Conservation (phyloP, 768 basidiomycete genomes). For the Inosperma sp. region DNA sequence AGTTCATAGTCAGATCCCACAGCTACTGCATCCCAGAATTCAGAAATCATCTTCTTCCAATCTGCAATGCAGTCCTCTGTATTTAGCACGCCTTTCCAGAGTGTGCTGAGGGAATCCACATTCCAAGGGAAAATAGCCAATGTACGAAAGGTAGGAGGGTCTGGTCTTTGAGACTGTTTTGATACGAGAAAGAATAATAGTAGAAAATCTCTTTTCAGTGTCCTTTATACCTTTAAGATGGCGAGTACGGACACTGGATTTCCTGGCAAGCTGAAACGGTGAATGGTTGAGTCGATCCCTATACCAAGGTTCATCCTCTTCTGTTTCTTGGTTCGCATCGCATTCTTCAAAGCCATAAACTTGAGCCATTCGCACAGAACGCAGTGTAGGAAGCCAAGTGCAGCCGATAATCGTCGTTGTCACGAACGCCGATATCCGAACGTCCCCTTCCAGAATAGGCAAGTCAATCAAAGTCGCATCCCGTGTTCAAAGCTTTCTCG, state of each 20-base stretch:
- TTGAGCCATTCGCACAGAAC: no score
- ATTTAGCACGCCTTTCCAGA: slow-evolving; percentile 33
- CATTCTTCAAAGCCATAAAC: slow-evolving; percentile 5
- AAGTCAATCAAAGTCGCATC: slow-evolving; percentile 22
- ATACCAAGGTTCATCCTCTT: slow-evolving; percentile 32
- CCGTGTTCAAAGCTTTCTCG: slow-evolving; percentile 26
- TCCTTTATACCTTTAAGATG: slow-evolving; percentile 3
- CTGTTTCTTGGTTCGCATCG: slow-evolving; percentile 4
- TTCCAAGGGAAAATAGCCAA: slow-evolving; percentile 49
- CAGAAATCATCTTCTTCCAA: slow-evolving; percentile 45
- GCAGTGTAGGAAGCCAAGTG: no score
- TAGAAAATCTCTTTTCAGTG: not conserved
- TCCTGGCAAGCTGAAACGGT: slow-evolving; percentile 41
- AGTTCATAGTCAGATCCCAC: slow-evolving; percentile 38
- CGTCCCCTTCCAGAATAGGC: slow-evolving; percentile 28
- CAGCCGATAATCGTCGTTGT: no score
- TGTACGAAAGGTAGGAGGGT: slow-evolving; percentile 33
- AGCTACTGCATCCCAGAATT: slow-evolving; percentile 50
- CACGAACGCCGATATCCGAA: no score
- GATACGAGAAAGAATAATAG: not conserved
- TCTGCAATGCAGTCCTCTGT: slow-evolving; percentile 26
- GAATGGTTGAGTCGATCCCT: slow-evolving; percentile 27
- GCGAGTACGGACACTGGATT: slow-evolving; percentile 39
- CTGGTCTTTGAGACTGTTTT: slow-evolving; percentile 25
- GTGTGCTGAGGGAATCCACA: slow-evolving; percentile 33